phyloP scores from a whole-genome alignment of 306 rosid genomes.

The Glycine soja region DNA sequence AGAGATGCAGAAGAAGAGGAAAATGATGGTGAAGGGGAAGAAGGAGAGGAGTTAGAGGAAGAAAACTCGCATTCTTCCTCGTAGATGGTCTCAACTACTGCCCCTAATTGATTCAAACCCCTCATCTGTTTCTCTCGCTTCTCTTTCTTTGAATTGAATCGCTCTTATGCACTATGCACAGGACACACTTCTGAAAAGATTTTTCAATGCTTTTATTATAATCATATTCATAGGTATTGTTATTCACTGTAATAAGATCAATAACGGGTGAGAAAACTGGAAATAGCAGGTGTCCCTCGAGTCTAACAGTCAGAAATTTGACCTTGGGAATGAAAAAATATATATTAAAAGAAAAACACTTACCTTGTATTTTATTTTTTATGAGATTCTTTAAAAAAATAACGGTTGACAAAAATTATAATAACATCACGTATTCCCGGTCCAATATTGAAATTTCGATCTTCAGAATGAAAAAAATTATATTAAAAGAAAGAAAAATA shows the following conservation, averaged over 20 bases:
- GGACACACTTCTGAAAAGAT: background rate
- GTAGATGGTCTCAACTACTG: conserved; percentile 75
- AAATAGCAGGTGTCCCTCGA: no score
- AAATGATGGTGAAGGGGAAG: conserved; percentile 56
- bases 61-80: conserved; percentile 72
- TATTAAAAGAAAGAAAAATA: no score
- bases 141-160: conserved; percentile 20
- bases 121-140: conserved; percentile 38
- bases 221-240: background rate
- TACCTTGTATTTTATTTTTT: no score
- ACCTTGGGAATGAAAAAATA: no score
- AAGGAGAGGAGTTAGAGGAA: conserved; percentile 49
- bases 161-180: background rate
- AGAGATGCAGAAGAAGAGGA: conserved; percentile 65
- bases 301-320: no score
- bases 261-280: no score
- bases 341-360: no score
- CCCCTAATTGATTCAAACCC: conserved; percentile 60
- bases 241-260: background rate
- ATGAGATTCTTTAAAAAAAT: no score
- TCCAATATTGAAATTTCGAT: no score
- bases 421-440: no score
- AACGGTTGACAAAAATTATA: no score
- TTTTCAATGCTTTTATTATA: conserved; percentile 17
- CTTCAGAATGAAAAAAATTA: no score